phyloP scores from a whole-genome alignment of 257 asterid species.

The Plantago elongata region DNA sequence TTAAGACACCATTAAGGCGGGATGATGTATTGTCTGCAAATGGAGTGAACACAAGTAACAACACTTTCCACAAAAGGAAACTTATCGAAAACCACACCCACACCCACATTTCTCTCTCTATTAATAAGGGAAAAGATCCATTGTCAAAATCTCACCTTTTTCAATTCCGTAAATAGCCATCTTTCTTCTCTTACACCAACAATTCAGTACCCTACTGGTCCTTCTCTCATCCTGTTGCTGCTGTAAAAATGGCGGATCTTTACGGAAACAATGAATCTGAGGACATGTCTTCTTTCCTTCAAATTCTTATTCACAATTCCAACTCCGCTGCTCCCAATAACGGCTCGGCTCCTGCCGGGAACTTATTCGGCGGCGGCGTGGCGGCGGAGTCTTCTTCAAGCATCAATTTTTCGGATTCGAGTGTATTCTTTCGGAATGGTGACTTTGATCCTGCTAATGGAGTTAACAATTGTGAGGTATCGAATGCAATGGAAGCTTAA shows the following conservation, averaged over 20 bases:
- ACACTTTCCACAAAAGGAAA: conserved; percentile 35
- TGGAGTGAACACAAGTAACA: conserved; percentile 18
- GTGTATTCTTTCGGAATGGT: conserved; percentile 41
- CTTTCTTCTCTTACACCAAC: neutral
- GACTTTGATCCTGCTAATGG: neutral
- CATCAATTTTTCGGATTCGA: conserved; percentile 66
- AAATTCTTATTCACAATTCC: conserved; percentile 56
- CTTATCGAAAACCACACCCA: conserved; percentile 12
- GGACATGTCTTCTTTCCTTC: conserved; percentile 64
- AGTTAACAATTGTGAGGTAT: neutral
- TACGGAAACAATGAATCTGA: conserved; percentile 58
- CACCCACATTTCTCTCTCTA: conserved; percentile 24
- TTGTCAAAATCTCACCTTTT: neutral
- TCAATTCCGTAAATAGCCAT: neutral
- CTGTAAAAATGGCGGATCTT: conserved; percentile 59
- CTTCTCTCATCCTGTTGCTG: neutral
- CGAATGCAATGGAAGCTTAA: too few relatives aligned
- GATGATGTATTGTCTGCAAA: conserved; percentile 30
- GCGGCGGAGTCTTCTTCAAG: conserved; percentile 44
- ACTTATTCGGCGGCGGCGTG: conserved; percentile 30
- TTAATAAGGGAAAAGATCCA: conserved; percentile 6
- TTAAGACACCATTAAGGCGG: conserved; percentile 50
- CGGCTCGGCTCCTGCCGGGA: conserved; percentile 30
- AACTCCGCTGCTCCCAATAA: conserved; percentile 34
- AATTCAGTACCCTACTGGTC: too few relatives aligned